These are phyloP conservation scores for Lobosporangium transversale DNA, from an alignment of 192 early-diverging fungal genomes.

Conservation along the genomic window DNA sequence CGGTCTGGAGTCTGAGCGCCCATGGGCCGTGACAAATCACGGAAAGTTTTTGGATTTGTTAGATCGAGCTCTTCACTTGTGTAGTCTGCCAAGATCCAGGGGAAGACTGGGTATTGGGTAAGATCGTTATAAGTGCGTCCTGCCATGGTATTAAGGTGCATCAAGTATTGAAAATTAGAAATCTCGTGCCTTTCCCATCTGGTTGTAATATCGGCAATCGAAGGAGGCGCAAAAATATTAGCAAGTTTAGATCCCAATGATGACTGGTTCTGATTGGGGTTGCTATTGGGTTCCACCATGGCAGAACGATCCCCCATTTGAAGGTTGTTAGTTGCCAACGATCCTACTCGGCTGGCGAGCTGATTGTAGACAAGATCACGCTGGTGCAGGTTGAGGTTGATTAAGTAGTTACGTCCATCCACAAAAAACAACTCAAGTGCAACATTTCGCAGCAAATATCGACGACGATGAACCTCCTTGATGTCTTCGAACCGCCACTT, in stretches of 20 bases:
- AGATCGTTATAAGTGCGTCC: constrained; percentile 89
- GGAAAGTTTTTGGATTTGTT: constrained; percentile 75
- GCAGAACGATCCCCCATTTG: constrained; percentile 57
- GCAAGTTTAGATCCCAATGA: constrained; percentile 61
- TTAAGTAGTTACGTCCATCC: constrained; percentile 77
- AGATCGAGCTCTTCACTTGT: constrained; percentile 83
- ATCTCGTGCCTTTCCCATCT: constrained; percentile 89
- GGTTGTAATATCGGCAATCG: constrained; percentile 74
- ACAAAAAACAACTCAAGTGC: constrained; percentile 85
- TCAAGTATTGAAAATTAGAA: constrained; percentile 96
- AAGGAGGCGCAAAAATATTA: constrained; percentile 72
- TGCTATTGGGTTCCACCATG: constrained; percentile 51
- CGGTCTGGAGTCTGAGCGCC: constrained; percentile 82
- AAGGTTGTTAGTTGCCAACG: constrained; percentile 58
- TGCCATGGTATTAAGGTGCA: constrained; percentile 91
- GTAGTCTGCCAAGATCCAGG: constrained; percentile 91
- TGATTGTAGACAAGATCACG: constrained; percentile 74
- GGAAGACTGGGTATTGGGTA: constrained; percentile 97
- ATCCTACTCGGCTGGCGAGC: constrained; percentile 61
- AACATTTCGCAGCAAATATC: constrained; percentile 65
- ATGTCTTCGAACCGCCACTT: constrained; percentile 70
- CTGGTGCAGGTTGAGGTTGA: constrained; percentile 73
- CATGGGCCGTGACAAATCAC: constrained; percentile 93
- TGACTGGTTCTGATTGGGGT: constrained; percentile 35
- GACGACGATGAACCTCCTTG: constrained; percentile 65